These are phyloP conservation scores for Myrica gale DNA, from an alignment of 306 rosid genomes.

Conservation along the genomic window DNA sequence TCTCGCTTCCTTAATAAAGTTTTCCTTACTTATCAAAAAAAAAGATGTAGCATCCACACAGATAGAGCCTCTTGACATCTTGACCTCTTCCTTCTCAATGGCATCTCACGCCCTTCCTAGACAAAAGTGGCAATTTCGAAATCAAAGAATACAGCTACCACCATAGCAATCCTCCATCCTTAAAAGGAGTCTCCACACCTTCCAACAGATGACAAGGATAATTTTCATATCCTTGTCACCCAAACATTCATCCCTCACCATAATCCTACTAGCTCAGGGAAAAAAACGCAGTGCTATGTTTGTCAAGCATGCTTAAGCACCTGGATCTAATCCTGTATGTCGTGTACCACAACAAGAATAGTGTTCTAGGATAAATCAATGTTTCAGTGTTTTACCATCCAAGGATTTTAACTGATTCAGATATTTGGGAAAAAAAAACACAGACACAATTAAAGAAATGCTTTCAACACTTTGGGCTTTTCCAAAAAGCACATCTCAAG, in stretches of 20 bases:
- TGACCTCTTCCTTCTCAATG: neutral
- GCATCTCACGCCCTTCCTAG: neutral
- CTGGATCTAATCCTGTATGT: too few species aligned
- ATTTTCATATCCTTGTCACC: neutral
- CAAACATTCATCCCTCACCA: neutral
- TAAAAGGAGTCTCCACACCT: neutral
- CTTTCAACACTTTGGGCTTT: too few species aligned
- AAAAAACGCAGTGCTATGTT: neutral
- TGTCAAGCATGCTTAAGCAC: neutral
- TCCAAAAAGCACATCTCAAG: neutral
- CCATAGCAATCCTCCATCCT: neutral
- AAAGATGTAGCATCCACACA: too few species aligned
- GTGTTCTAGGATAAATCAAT: too few species aligned
- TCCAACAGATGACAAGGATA: neutral
- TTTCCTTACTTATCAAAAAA: too few species aligned
- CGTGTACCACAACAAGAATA: too few species aligned
- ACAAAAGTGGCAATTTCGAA: neutral
- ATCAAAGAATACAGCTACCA: neutral
- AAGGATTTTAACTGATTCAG: too few species aligned
- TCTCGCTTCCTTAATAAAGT: too few species aligned
- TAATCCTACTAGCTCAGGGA: neutral
- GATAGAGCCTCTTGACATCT: neutral
- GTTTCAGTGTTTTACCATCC: too few species aligned
- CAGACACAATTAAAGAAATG: too few species aligned
- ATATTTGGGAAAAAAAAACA: too few species aligned